Base-by-base conservation (phyloP, 2,329 filamentous ascomycete species). In the Cryphonectria carpinicola region DNA sequence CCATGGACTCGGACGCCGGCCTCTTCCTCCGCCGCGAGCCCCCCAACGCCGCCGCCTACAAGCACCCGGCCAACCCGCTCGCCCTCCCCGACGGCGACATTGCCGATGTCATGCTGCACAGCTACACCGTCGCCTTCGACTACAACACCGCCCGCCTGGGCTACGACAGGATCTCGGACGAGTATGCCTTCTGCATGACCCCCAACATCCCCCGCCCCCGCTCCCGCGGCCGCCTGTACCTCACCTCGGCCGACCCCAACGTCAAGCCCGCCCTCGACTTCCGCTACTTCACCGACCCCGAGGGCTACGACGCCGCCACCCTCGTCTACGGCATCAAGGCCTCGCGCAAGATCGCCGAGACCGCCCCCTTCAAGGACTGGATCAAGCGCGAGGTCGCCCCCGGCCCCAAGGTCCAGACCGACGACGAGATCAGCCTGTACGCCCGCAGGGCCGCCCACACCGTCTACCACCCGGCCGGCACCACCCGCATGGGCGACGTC, bases 101-200 rank as follows among this genome's bases (percentile, higher is more conserved):
- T 69, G 92, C 92, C 74, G 94, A 97, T 78, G 83, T 97, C 77
- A 97, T 97, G 94, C 96, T 96, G 92, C 71, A 68, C 56, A 62
- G 66, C 43, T 65, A 49, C 63, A 25, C 94, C 97, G 82, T 97
- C 75, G 94, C 94, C 68, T 97, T 97, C 83, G 93, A 91, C 73
- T 89, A 94, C 75, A 97, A 97, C 86, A 97, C 94, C 1, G 84
- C 87, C 69, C 90, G 93, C 56, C 87, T 97, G 14, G 94, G 94
- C 75, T 97, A 90, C 78, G 85, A 84, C 58, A 79, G 81, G 71
- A 78, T 86, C 72, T 76, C 87, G 72, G 89, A 95, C 74, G 92
- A 91, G 72, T 92, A 95, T 77, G 93, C 93, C 67, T 97, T 97
- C 85, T 96, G 93, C 88, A 96, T 96, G 91, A 96, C 93, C 22